Evolutionary conservation across 2,329 filamentous ascomycete species (phyloP).

Genomic region (Intubia oerlemansii): DNA sequence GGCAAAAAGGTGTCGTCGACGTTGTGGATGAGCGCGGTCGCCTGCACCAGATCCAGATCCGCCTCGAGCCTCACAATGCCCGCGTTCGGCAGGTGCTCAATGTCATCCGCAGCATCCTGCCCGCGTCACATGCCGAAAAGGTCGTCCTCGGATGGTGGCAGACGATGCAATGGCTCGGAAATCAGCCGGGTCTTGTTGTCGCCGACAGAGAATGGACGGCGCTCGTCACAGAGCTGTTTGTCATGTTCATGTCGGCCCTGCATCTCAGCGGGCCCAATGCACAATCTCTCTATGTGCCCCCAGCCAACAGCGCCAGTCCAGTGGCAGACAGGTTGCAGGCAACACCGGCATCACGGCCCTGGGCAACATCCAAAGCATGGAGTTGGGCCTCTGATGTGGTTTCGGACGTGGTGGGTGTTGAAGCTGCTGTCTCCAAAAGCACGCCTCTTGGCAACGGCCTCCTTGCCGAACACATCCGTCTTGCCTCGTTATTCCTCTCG

Average conservation of each 20-base stretch:
- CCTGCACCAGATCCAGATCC: slow-evolving; percentile 45
- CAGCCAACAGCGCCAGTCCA: no score
- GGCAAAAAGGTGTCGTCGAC: slow-evolving; percentile 39
- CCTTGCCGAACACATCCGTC: slow-evolving; percentile 27
- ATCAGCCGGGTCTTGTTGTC: slow-evolving; percentile 11
- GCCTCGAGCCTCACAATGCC: slow-evolving; percentile 41
- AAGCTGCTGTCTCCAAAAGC: no score
- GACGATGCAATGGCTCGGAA: slow-evolving; percentile 43
- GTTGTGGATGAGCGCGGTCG: slow-evolving; percentile 38
- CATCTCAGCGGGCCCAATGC: background rate
- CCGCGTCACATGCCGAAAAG: slow-evolving; percentile 33
- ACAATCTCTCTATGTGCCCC: no score
- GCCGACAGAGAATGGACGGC: slow-evolving; percentile 49
- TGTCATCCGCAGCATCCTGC: slow-evolving; percentile 41
- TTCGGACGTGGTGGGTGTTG: no score
- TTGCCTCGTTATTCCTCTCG: slow-evolving; percentile 43
- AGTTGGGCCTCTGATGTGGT: slow-evolving; percentile 8
- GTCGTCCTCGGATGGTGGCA: slow-evolving; percentile 55
- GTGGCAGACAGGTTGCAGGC: no score
- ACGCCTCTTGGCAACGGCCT: slow-evolving; percentile 13
- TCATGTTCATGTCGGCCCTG: slow-evolving; percentile 27
- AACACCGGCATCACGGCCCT: background rate
- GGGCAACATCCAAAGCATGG: slow-evolving; percentile 3
- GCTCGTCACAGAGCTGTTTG: slow-evolving; percentile 39
- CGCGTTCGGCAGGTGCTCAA: slow-evolving; percentile 39